phyloP scores from a whole-genome alignment of 345 rosid genomes.

The Citrus medica region DNA sequence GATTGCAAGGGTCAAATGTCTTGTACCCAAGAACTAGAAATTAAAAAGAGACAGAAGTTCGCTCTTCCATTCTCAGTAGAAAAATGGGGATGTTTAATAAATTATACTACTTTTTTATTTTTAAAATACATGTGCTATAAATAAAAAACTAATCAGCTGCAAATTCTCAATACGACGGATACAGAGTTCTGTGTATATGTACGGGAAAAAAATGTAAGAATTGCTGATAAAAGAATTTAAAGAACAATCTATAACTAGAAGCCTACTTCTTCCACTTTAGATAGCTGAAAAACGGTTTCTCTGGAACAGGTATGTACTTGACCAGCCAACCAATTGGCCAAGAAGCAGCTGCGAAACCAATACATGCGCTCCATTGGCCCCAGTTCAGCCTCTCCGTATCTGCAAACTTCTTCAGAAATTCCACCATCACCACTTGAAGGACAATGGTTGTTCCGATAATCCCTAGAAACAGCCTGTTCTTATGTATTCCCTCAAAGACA shows the following conservation, averaged over 20 bases:
- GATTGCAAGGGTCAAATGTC: too few species aligned
- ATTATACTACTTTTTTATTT: not conserved
- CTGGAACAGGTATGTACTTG: constrained; percentile 58
- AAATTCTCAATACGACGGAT: too few species aligned
- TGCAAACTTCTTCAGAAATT: constrained; percentile 68
- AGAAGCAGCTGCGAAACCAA: constrained; percentile 47
- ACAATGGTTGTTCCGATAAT: constrained; percentile 47
- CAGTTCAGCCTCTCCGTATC: constrained; percentile 62
- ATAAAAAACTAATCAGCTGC: not conserved
- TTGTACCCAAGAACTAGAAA: not conserved
- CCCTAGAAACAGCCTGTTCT: constrained; percentile 61
- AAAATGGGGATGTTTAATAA: not conserved
- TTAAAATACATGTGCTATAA: not conserved
- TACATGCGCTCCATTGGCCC: constrained; percentile 67
- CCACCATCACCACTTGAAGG: constrained; percentile 71
- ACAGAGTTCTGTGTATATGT: too few species aligned
- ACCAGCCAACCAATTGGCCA: constrained; percentile 76
- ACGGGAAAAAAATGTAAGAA: not conserved
- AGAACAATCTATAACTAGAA: not conserved
- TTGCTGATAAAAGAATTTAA: not conserved
- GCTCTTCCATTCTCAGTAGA: not conserved
- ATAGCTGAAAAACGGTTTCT: constrained; percentile 46
- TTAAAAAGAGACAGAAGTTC: not conserved
- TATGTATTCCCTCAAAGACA: constrained; percentile 60
- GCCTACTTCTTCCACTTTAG: constrained; percentile 23